Evolutionary conservation across 2,329 filamentous ascomycete genomes (phyloP).

Genomic region (Scytalidium sp.): DNA sequence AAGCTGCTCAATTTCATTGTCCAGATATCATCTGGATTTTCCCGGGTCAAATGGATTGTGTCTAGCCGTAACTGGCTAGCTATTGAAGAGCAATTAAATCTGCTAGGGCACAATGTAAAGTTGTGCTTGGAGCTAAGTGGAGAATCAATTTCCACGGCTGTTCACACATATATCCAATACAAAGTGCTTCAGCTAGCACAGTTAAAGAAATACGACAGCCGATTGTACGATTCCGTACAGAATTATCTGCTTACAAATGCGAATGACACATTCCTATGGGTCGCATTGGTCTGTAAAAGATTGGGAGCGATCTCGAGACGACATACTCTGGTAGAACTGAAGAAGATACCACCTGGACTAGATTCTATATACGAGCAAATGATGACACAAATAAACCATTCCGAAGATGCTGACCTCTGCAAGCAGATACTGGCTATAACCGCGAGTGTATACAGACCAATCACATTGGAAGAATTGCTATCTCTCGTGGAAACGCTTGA

Average conservation of each 20-base stretch:
- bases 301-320: slow-evolving; percentile 20
- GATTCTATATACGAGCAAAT: slow-evolving; percentile 36
- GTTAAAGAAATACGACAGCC: slow-evolving; percentile 21
- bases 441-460: slow-evolving; percentile 31
- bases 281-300: slow-evolving; percentile 35
- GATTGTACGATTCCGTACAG: slow-evolving; percentile 13
- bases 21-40: slow-evolving; percentile 12
- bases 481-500: slow-evolving; percentile 17
- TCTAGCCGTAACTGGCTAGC: slow-evolving; percentile 39
- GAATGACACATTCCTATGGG: slow-evolving; percentile 41
- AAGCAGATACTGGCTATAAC: slow-evolving; percentile 30
- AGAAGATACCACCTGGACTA: slow-evolving; percentile 32
- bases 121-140: slow-evolving; percentile 36
- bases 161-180: slow-evolving; percentile 33
- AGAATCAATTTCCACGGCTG: slow-evolving; percentile 28
- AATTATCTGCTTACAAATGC: slow-evolving; percentile 28
- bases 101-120: slow-evolving; percentile 15
- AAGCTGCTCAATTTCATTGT: slow-evolving; percentile 35
- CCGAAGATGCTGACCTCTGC: slow-evolving; percentile 28
- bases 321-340: slow-evolving; percentile 13
- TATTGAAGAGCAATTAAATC: slow-evolving; percentile 33
- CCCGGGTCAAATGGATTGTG: slow-evolving; percentile 37
- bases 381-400: slow-evolving; percentile 29
- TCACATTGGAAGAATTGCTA: slow-evolving; percentile 33
- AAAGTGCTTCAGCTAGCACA: slow-evolving; percentile 29